Evolutionary conservation across 1,284 basidiomycete genomes (phyloP).

Genomic region (Pseudozyma pruni): DNA sequence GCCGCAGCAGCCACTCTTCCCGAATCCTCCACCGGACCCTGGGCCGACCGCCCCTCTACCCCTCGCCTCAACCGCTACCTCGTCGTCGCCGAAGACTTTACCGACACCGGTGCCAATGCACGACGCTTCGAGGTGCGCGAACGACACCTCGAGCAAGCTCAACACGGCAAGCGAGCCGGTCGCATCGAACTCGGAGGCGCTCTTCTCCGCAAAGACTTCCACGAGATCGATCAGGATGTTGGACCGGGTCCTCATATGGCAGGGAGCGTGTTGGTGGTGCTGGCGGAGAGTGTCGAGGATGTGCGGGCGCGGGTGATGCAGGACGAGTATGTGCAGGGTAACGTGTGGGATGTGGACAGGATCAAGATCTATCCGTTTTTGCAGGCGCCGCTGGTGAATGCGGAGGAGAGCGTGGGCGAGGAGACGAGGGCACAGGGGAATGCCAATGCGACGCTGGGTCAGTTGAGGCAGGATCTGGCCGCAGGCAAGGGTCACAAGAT

Average conservation of each 20-base stretch:
- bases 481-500: slow-evolving; percentile 45
- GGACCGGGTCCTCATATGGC: slow-evolving; percentile 44
- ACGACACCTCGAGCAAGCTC: slow-evolving; percentile 50
- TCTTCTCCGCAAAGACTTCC: slow-evolving; percentile 47
- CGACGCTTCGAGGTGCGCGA: slow-evolving; percentile 56
- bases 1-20: slow-evolving; percentile 5
- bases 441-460: slow-evolving; percentile 42
- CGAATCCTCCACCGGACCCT: slow-evolving; percentile 20
- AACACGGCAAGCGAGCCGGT: slow-evolving; percentile 44
- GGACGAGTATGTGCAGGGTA: slow-evolving; percentile 51
- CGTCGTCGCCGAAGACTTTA: slow-evolving; percentile 47
- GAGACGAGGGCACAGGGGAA: neutral
- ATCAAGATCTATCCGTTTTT: slow-evolving; percentile 53
- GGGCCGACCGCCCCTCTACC: slow-evolving; percentile 31
- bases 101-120: slow-evolving; percentile 45
- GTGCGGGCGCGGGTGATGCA: slow-evolving; percentile 38
- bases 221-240: slow-evolving; percentile 39
- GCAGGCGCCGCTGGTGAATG: slow-evolving; percentile 33
- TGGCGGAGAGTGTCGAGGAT: slow-evolving; percentile 54
- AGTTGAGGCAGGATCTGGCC: slow-evolving; percentile 43
- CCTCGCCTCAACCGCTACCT: slow-evolving; percentile 49
- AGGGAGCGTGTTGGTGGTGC: slow-evolving; percentile 50
- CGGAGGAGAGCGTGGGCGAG: neutral
- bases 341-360: slow-evolving; percentile 47
- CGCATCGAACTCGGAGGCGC: slow-evolving; percentile 57